Percentiles rank a stretch among this genome's conserved stretches.
These are phyloP conservation scores for Phialocephala subalpina DNA, from an alignment of 2,329 filamentous ascomycete species.

Conservation along the genomic window DNA sequence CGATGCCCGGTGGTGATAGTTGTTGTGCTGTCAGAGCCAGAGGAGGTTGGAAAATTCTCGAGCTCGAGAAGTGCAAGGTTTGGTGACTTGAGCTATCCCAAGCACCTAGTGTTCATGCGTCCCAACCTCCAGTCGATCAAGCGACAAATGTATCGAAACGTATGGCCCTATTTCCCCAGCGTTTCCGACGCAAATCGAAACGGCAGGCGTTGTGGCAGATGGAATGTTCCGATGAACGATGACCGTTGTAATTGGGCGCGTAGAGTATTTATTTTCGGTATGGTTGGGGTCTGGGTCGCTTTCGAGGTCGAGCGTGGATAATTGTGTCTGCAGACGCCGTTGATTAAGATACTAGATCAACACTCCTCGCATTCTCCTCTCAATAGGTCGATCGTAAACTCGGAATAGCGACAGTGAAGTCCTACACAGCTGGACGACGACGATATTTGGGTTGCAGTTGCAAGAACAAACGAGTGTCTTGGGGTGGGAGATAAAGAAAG, in stretches of 20 bases:
- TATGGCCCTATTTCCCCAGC: conserved; percentile 15
- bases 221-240: conserved; percentile 13
- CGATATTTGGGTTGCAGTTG: background rate
- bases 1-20: conserved; percentile 21
- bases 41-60: conserved; percentile 22
- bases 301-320: conserved; percentile 6
- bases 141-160: conserved; percentile 27
- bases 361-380: background rate
- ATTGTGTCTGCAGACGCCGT: background rate
- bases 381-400: background rate
- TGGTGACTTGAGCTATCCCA: conserved; percentile 25
- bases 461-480: conserved; percentile 25
- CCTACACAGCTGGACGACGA: conserved; percentile 12
- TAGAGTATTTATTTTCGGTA: conserved; percentile 6
- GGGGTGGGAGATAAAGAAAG: conserved; percentile 27
- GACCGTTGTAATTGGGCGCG: conserved; percentile 21
- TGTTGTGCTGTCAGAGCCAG: conserved; percentile 12
- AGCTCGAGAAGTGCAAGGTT: conserved; percentile 15
- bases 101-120: conserved; percentile 18
- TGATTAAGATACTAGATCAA: background rate
- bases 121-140: conserved; percentile 32
- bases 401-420: conserved; percentile 16
- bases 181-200: conserved; percentile 30
- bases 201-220: conserved; percentile 22
- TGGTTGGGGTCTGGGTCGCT: conserved; percentile 1